These are phyloP conservation scores for Abrus precatorius DNA, from an alignment of 306 rosid genomes.

Conservation along the genomic window DNA sequence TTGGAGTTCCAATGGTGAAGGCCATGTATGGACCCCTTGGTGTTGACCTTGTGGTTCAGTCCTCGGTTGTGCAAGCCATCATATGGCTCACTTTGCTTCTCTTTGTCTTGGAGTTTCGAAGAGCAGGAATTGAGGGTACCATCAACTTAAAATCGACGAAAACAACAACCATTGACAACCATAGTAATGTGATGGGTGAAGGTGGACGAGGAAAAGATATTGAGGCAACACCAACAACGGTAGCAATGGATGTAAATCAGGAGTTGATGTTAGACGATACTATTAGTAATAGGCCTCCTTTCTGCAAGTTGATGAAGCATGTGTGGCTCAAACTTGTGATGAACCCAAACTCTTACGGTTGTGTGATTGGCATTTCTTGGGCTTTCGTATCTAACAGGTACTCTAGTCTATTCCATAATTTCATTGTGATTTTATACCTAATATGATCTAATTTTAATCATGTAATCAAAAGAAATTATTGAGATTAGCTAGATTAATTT, in stretches of 20 bases:
- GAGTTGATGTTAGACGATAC: conserved; percentile 3
- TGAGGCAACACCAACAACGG: conserved; percentile 53
- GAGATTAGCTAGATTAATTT: too few relatives aligned
- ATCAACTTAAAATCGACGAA: conserved; percentile 16
- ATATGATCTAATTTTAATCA: too few relatives aligned
- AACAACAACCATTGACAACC: neutral
- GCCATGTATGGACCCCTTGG: conserved; percentile 84
- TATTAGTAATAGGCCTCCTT: conserved; percentile 51
- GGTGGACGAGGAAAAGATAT: conserved; percentile 58
- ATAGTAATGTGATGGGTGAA: neutral
- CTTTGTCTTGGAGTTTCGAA: conserved; percentile 77
- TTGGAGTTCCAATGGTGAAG: conserved; percentile 77
- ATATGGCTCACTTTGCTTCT: conserved; percentile 85
- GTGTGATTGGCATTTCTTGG: conserved; percentile 82
- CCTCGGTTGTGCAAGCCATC: conserved; percentile 80
- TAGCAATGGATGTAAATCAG: conserved; percentile 14
- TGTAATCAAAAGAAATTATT: too few relatives aligned
- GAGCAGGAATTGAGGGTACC: conserved; percentile 55
- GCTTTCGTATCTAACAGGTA: conserved; percentile 86
- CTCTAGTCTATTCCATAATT: neutral
- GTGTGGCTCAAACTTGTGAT: conserved; percentile 74
- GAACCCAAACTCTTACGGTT: conserved; percentile 90
- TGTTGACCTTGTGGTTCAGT: conserved; percentile 84
- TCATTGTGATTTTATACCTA: neutral
- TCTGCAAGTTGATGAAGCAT: conserved; percentile 67